A percentile compares a stretch with the other conserved stretches of the same genome.
phyloP scores from a whole-genome alignment of 2,329 filamentous ascomycete species.

The Ceratocystis diversiconidia region DNA sequence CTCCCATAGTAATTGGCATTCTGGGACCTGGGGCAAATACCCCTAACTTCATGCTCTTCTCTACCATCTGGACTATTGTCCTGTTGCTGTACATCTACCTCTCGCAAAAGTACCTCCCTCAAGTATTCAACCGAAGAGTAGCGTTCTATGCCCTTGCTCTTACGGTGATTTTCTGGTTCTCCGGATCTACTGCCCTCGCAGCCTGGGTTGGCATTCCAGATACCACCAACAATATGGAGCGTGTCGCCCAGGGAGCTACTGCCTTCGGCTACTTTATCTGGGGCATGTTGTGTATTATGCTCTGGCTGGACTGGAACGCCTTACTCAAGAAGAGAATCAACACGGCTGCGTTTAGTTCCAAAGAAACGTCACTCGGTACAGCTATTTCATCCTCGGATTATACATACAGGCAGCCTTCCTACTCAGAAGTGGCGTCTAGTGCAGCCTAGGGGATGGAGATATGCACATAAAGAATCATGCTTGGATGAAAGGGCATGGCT shows the following conservation, averaged over 20 bases:
- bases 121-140: conserved; percentile 47
- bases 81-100: conserved; percentile 56
- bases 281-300: conserved; percentile 20
- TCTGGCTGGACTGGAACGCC: conserved; percentile 13
- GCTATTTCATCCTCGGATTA: conserved; percentile 12
- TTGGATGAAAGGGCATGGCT: background rate
- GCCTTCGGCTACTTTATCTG: conserved; percentile 55
- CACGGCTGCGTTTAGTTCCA: background rate
- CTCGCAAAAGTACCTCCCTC: conserved; percentile 47
- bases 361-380: conserved; percentile 7
- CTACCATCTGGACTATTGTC: conserved; percentile 55
- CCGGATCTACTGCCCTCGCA: conserved; percentile 65
- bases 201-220: conserved; percentile 44
- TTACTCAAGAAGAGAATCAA: conserved; percentile 4
- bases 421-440: conserved; percentile 5
- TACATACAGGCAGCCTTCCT: background rate
- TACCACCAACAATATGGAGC: conserved; percentile 36
- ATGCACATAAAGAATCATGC: background rate
- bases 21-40: conserved; percentile 24
- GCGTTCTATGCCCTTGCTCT: conserved; percentile 54
- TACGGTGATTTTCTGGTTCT: conserved; percentile 82
- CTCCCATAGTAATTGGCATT: conserved; percentile 36
- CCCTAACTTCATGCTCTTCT: conserved; percentile 70
- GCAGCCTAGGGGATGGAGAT: background rate
- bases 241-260: conserved; percentile 45